A percentile compares a stretch with the other conserved stretches of the same genome.
Conservation (phyloP, 2,329 filamentous ascomycete genomes). For the Beauveria sp. region DNA sequence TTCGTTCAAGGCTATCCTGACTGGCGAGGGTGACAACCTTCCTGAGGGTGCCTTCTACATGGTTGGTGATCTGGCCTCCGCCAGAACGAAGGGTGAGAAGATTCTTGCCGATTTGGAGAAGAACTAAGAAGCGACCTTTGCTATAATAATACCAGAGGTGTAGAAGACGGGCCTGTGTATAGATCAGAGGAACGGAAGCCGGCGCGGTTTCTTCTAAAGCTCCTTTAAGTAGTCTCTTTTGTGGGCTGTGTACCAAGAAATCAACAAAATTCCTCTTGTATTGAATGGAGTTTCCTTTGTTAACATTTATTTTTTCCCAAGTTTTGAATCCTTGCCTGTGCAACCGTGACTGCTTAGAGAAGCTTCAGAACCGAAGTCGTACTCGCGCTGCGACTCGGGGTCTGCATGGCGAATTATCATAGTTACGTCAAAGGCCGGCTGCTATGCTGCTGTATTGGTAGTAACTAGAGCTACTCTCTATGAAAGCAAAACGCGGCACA, state of each 20-base stretch:
- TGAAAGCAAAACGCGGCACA: background rate
- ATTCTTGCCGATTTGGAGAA: slow-evolving; percentile 91
- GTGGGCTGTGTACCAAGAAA: slow-evolving; percentile 56
- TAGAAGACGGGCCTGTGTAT: slow-evolving; percentile 43
- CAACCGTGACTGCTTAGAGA: background rate
- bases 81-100: slow-evolving; percentile 97
- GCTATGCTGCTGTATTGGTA: background rate
- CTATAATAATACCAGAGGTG: slow-evolving; percentile 28
- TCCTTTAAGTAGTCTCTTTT: slow-evolving; percentile 48
- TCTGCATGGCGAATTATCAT: background rate
- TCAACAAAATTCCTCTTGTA: slow-evolving; percentile 41
- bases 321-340: background rate
- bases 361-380: background rate
- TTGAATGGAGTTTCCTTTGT: slow-evolving; percentile 22
- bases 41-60: slow-evolving; percentile 96
- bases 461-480: background rate
- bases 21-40: slow-evolving; percentile 89
- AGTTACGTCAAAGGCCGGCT: background rate
- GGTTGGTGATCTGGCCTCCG: slow-evolving; percentile 92
- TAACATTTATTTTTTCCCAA: slow-evolving; percentile 7
- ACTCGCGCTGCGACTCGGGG: background rate
- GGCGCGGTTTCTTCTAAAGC: slow-evolving; percentile 41
- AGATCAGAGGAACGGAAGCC: slow-evolving; percentile 47
- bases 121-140: slow-evolving; percentile 35
- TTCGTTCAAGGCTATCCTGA: slow-evolving; percentile 95